Conservation (phyloP, 2,329 filamentous ascomycete species). For the Stemphylium vesicarium region DNA sequence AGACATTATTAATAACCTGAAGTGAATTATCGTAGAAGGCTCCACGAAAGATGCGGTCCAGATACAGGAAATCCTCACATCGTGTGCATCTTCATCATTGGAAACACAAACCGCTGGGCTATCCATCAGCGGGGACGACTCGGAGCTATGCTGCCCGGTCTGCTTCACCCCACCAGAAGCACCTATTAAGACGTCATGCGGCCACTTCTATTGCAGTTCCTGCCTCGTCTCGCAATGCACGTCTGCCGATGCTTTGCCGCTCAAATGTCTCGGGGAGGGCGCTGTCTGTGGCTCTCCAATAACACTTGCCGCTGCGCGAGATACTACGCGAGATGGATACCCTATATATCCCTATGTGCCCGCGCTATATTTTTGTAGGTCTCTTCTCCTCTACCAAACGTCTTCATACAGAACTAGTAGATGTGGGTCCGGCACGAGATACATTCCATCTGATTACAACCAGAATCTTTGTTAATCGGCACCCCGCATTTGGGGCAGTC, state of each 20-base stretch:
- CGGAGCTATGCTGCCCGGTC: conserved; percentile 3
- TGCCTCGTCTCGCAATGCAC: background rate
- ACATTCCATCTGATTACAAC: background rate
- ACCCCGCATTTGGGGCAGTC: conserved; percentile 2
- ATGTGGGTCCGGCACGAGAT: background rate
- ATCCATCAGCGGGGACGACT: conserved; percentile 7
- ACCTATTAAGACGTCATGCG: background rate
- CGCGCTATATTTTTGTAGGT: background rate
- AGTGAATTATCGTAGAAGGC: conserved; percentile 22
- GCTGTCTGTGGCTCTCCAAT: background rate
- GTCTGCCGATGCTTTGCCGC: background rate
- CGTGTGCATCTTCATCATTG: background rate
- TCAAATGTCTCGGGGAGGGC: background rate
- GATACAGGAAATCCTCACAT: conserved; percentile 13
- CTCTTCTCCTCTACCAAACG: background rate
- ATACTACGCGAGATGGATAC: too few relatives aligned
- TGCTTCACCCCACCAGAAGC: conserved; percentile 4
- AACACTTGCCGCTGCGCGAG: background rate
- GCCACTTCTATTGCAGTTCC: background rate
- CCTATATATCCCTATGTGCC: too few relatives aligned
- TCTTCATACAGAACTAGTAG: conserved; percentile 1
- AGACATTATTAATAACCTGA: conserved; percentile 15
- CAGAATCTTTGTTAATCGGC: conserved; percentile 1
- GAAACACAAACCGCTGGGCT: conserved; percentile 1
- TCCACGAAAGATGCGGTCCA: conserved; percentile 8